Conservation (phyloP, 352 stramenopile species). For the Aphanomyces astaci region DNA sequence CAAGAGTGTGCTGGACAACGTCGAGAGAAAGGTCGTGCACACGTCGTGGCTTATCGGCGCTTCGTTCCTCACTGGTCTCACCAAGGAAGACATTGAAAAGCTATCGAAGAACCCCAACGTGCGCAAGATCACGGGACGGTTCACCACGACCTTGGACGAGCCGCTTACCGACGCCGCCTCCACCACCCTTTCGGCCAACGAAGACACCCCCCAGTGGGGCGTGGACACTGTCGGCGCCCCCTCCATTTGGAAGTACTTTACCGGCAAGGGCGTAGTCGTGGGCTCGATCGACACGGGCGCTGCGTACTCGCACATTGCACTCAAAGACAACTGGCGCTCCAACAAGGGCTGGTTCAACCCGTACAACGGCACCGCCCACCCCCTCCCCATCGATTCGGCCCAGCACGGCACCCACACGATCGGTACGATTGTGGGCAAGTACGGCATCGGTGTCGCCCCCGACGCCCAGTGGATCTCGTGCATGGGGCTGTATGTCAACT, state of each 20-base stretch:
- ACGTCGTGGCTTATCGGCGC: neutral
- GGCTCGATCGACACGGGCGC: constrained; percentile 26
- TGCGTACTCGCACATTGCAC: constrained; percentile 8
- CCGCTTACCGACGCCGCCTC: neutral
- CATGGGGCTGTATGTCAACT: constrained; percentile 23
- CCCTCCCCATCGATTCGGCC: constrained; percentile 31
- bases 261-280: constrained; percentile 22
- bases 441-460: constrained; percentile 29
- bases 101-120: neutral
- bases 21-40: neutral
- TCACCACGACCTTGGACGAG: neutral
- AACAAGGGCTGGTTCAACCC: constrained; percentile 45
- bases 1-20: neutral
- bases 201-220: constrained; percentile 15
- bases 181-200: neutral
- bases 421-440: constrained; percentile 27
- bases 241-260: constrained; percentile 20
- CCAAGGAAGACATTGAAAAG: neutral
- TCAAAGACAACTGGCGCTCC: constrained; percentile 29
- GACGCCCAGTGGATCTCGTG: constrained; percentile 33
- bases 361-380: constrained; percentile 25
- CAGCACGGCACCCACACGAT: constrained; percentile 38
- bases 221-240: constrained; percentile 14
- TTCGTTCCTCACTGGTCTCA: neutral
- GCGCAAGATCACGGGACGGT: neutral